These are phyloP conservation scores for Leccinum barrowsii DNA, from an alignment of 768 basidiomycete genomes.

Conservation along the genomic window DNA sequence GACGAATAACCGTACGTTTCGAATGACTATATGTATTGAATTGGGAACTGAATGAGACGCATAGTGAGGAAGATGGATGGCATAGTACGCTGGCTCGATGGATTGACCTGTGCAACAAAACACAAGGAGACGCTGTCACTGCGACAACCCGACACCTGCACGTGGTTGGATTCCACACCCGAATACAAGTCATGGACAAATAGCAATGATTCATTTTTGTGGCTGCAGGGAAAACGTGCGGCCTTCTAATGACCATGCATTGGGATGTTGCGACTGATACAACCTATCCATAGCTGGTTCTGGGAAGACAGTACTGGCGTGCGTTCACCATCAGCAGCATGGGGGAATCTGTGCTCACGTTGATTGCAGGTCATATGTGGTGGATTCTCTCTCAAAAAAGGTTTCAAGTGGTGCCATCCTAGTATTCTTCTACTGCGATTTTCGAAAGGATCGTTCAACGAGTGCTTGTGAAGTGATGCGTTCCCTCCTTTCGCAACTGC, in stretches of 20 bases:
- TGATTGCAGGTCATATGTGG: conserved; percentile 1
- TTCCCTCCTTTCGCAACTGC: conserved; percentile 15
- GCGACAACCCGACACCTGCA: conserved; percentile 15
- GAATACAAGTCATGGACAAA: conserved; percentile 8
- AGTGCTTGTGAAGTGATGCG: conserved; percentile 10
- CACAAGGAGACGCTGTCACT: conserved; percentile 7
- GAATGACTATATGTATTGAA: not conserved
- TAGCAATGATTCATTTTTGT: conserved; percentile 1
- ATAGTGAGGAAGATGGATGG: conserved; percentile 6
- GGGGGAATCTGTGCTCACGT: not conserved
- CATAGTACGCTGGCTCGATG: conserved; percentile 9
- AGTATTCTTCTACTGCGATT: conserved; percentile 21
- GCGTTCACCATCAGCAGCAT: not conserved
- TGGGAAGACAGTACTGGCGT: conserved; percentile 20
- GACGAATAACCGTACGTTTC: not conserved
- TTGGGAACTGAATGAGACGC: not conserved
- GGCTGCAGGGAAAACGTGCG: conserved; percentile 21
- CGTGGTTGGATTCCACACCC: not conserved
- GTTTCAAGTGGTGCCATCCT: not conserved
- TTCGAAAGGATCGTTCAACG: conserved; percentile 4
- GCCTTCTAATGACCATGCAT: not conserved
- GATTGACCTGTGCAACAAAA: conserved; percentile 10
- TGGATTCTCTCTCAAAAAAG: conserved; percentile 2
- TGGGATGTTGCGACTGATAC: not conserved
- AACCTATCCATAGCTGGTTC: conserved; percentile 8